phyloP scores from a whole-genome alignment of 352 stramenopile species.

The Globisporangium solare region DNA sequence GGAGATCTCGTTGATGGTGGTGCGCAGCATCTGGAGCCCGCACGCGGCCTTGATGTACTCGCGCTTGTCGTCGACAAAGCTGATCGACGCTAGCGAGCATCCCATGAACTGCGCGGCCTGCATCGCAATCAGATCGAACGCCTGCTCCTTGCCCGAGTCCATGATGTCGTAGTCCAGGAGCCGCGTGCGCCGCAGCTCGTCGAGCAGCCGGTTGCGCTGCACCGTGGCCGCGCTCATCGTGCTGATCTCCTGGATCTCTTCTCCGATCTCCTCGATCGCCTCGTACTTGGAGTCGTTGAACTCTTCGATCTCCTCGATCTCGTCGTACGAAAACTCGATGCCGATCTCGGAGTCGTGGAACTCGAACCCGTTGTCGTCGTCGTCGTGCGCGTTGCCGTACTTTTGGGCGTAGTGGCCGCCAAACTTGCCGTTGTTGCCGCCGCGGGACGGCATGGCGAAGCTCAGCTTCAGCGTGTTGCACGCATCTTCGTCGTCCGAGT shows the following conservation, averaged over 20 bases:
- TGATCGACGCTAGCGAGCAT: conserved; percentile 52
- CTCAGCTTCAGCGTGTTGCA: not conserved
- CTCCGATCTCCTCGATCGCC: conserved; percentile 11
- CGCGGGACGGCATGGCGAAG: not conserved
- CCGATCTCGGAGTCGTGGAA: conserved; percentile 19
- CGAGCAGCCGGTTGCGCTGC: conserved; percentile 15
- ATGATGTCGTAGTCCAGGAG: conserved; percentile 53
- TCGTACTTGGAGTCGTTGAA: conserved; percentile 25
- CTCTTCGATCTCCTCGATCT: conserved; percentile 24
- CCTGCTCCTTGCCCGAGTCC: conserved; percentile 43
- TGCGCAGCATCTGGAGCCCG: conserved; percentile 19
- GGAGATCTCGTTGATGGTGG: conserved; percentile 30
- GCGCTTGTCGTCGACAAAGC: conserved; percentile 53
- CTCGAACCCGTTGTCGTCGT: conserved; percentile 16
- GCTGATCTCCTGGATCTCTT: conserved; percentile 37
- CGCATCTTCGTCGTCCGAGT: not conserved
- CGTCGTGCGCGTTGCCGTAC: conserved; percentile 12
- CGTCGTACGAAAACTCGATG: conserved; percentile 16
- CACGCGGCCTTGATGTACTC: conserved; percentile 61
- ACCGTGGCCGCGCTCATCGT: conserved; percentile 16
- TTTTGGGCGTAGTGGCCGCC: not conserved
- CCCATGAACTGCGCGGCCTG: conserved; percentile 45
- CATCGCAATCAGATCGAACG: conserved; percentile 52
- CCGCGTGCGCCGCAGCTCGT: conserved; percentile 34
- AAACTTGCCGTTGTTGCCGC: conserved; percentile 3